Evolutionary conservation across 495 filamentous ascomycete species (phyloP).

Genomic region (Aspergillus kassunensis): DNA sequence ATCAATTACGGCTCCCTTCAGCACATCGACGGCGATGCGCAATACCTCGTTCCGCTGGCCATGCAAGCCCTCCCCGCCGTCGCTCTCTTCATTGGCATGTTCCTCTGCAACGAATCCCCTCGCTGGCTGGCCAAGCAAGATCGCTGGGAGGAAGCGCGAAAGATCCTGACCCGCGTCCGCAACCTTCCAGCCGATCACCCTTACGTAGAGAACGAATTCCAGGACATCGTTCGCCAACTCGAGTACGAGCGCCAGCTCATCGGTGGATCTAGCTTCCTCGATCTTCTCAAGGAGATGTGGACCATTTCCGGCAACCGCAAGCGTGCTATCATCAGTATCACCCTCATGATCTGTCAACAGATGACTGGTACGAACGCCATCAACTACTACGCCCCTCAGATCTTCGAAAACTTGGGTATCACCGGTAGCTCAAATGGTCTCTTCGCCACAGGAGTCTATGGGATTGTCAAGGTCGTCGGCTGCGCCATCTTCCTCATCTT

Average conservation of each 20-base stretch:
- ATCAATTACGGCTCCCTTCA: constrained; percentile 50
- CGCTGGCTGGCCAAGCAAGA: constrained; percentile 52
- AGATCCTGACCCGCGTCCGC: constrained; percentile 40
- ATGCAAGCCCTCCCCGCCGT: constrained; percentile 52
- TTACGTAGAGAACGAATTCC: constrained; percentile 51
- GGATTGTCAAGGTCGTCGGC: constrained; percentile 51
- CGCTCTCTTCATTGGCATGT: constrained; percentile 45
- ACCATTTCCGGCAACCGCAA: constrained; percentile 36
- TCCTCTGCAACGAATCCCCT: constrained; percentile 52
- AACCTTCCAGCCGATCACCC: constrained; percentile 36
- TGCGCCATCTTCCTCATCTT: constrained; percentile 65
- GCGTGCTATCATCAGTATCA: constrained; percentile 40
- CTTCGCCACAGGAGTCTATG: constrained; percentile 53
- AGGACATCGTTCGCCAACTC: constrained; percentile 64
- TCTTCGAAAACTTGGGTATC: constrained; percentile 57
- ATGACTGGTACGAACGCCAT: constrained; percentile 51
- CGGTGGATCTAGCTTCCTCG: constrained; percentile 49
- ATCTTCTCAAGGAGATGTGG: constrained; percentile 53
- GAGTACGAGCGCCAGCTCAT: constrained; percentile 63
- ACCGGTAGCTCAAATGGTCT: constrained; percentile 43
- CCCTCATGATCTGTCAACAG: constrained; percentile 52
- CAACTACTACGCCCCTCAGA: constrained; percentile 52
- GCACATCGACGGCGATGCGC: constrained; percentile 37
- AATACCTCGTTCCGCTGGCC: constrained; percentile 52
- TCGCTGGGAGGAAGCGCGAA: constrained; percentile 42